Evolutionary conservation across 192 early-diverging fungal species (phyloP), one percentile per base, ranked within the genome.

Genomic region (Backusella luteola): DNA sequence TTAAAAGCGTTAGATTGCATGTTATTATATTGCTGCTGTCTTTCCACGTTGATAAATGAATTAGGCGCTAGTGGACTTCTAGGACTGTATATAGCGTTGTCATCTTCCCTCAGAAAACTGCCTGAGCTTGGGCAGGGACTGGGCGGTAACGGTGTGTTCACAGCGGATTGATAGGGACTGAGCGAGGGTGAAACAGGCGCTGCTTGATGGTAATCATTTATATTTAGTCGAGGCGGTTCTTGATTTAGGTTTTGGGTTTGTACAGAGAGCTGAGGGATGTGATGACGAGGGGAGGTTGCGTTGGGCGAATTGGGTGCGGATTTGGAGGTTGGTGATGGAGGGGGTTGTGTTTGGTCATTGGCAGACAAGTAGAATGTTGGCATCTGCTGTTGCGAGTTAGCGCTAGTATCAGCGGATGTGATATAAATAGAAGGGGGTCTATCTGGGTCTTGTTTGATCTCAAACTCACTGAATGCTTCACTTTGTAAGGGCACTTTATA

Each of bases 81-180:
- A 29, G 69, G 32, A 34, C 69, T 71, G 34, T 71, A 71, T 2
- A 46, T 23, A 41, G 69, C 14, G 17, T 46, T 46, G 4, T 71
- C 69, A 5, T 71, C 42, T 17, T 36, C 35, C 17, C 23, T 17
- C n/a, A 71, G 26, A n/a, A 41, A 71, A 15, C 23, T 14, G 11
- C 69, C 42, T 11, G 69, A 32, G 36, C 41, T 71, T 49, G 69
- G 42, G 29, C 69, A 71, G 26, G 69, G 69, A 49, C 87, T 88
- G 14, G 87, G 86, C 38, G 87, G 86, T 42, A 88, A 68, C 0
- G 87, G 87, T 19, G 87, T 88, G 36, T 87, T 88, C 32, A 87
- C 77, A 0, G 86, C 87, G 19, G 75, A 76, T 36, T 82, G 85
- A 75, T 85, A 86, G 2, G 84, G 80, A 19, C 79, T 76, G 67